Percentiles rank a stretch among this genome's conserved stretches.
Evolutionary conservation across 352 stramenopile species (phyloP).

Genomic region (Phytophthora vignae): DNA sequence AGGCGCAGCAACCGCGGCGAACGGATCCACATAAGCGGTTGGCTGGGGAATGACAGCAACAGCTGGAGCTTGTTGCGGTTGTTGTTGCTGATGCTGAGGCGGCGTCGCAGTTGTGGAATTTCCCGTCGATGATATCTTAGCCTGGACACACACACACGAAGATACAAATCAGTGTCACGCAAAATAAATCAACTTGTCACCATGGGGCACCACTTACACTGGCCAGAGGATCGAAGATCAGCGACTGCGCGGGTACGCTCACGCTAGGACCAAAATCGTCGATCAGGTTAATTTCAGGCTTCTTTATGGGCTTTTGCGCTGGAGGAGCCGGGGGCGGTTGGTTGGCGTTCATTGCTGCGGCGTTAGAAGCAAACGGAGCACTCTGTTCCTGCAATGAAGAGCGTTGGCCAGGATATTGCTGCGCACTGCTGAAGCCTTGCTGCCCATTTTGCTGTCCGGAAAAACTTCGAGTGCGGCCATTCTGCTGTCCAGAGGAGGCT

Average conservation of each 20-base stretch:
- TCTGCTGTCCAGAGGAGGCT: constrained; percentile 29
- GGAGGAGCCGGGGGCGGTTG: constrained; percentile 29
- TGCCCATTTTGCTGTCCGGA: constrained; percentile 36
- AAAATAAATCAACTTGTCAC: background rate
- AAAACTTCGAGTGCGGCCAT: constrained; percentile 38
- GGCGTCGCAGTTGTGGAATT: constrained; percentile 4
- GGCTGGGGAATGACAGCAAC: constrained; percentile 20
- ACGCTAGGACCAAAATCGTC: constrained; percentile 73
- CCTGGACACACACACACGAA: constrained; percentile 23
- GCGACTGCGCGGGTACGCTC: constrained; percentile 65
- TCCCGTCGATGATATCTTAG: constrained; percentile 35
- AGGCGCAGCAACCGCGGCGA: constrained; percentile 55
- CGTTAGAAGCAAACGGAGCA: constrained; percentile 14
- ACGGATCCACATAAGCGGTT: constrained; percentile 66
- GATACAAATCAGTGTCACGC: background rate
- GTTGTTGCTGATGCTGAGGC: constrained; percentile 29
- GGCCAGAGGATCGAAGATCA: constrained; percentile 81
- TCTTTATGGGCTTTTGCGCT: constrained; percentile 45
- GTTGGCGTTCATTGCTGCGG: constrained; percentile 13
- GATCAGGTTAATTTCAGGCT: constrained; percentile 82
- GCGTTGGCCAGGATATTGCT: constrained; percentile 36
- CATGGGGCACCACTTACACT: constrained; percentile 43
- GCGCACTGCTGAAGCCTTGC: constrained; percentile 14
- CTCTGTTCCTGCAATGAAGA: constrained; percentile 40
- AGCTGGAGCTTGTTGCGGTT: constrained; percentile 30